Evolutionary conservation across 2,329 filamentous ascomycete species (phyloP).

Genomic region (Simplicillium aogashimaense): DNA sequence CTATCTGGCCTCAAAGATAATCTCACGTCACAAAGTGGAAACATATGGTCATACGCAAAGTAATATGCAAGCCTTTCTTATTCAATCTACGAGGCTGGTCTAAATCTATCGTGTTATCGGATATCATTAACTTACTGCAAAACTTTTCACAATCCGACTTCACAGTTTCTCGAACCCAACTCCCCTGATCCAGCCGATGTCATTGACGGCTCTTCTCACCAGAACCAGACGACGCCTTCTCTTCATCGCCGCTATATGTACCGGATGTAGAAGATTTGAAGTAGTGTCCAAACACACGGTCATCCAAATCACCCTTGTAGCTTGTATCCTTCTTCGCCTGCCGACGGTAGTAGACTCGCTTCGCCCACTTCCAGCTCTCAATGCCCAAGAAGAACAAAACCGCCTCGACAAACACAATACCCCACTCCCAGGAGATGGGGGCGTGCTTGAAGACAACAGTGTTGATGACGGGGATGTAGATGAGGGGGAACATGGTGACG

Average conservation of each 20-base stretch:
- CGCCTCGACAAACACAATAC: slow-evolving; percentile 42
- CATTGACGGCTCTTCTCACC: slow-evolving; percentile 5
- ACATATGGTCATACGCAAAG: no score
- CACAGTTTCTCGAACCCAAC: no score
- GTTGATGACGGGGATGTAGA: slow-evolving; percentile 50
- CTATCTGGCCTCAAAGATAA: no score
- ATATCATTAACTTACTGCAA: no score
- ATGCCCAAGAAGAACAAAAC: slow-evolving; percentile 48
- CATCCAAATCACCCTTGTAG: slow-evolving; percentile 16
- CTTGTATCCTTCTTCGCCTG: slow-evolving; percentile 11
- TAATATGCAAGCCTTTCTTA: no score
- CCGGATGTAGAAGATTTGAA: slow-evolving; percentile 11
- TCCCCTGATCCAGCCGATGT: neutral
- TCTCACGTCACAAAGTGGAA: no score
- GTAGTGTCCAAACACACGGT: slow-evolving; percentile 21
- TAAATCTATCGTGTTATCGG: no score
- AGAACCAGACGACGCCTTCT: slow-evolving; percentile 4
- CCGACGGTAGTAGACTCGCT: slow-evolving; percentile 33
- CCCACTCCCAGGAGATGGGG: slow-evolving; percentile 52
- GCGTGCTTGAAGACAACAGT: slow-evolving; percentile 46
- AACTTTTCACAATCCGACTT: no score
- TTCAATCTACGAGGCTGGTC: no score
- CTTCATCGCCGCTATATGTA: slow-evolving; percentile 10
- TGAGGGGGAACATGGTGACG: slow-evolving; percentile 35
- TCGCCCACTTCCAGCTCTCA: slow-evolving; percentile 48